These are phyloP conservation scores for Cinchona pubescens DNA, from an alignment of 257 asterid species.

Conservation along the genomic window DNA sequence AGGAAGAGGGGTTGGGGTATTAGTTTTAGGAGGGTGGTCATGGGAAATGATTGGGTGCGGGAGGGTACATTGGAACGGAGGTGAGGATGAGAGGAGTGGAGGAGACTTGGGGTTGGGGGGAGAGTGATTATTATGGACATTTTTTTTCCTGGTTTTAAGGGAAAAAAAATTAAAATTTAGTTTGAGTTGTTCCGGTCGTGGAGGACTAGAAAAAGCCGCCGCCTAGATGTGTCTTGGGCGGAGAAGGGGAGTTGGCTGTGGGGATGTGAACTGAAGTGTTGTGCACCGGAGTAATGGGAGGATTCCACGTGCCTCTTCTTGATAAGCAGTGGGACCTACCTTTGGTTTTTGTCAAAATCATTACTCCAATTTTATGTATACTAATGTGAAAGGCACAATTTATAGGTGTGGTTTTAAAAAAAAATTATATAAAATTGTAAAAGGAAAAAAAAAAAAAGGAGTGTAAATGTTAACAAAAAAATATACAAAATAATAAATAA, in stretches of 20 bases:
- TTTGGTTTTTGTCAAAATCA: background rate
- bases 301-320: slow-evolving; percentile 11
- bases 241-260: slow-evolving; percentile 13
- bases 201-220: slow-evolving; percentile 56
- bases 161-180: background rate
- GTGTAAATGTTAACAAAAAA: too few relatives aligned
- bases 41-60: slow-evolving; percentile 35
- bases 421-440: too few relatives aligned
- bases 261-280: background rate
- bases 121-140: slow-evolving; percentile 44
- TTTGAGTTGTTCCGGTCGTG: slow-evolving; percentile 29
- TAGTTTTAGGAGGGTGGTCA: slow-evolving; percentile 38
- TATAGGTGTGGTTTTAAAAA: too few relatives aligned
- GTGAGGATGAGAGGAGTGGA: slow-evolving; percentile 27
- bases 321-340: slow-evolving; percentile 7
- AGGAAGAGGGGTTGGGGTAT: slow-evolving; percentile 33
- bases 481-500: too few relatives aligned
- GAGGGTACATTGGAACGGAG: slow-evolving; percentile 51
- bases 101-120: slow-evolving; percentile 27
- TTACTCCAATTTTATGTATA: background rate
- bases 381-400: too few relatives aligned
- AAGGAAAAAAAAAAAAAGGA: too few relatives aligned
- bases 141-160: slow-evolving; percentile 2
- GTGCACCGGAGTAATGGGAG: background rate
- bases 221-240: too few relatives aligned